Conservation (phyloP, 441 rosid species). For the Pelargonium citronellum region DNA sequence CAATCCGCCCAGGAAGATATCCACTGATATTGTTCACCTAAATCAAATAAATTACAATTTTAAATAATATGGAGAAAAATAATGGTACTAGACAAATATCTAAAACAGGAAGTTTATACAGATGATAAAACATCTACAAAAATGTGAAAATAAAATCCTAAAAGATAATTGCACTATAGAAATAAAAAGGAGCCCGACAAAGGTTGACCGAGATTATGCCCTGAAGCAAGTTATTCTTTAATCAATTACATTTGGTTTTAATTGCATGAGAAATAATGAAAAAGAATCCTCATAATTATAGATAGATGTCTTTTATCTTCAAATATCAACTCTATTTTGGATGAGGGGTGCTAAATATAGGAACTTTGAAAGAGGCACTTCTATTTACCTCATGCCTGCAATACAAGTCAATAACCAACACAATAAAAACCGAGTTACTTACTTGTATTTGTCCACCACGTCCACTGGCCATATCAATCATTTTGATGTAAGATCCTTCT, state of each 20-base stretch:
- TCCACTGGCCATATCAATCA: slow-evolving; percentile 99
- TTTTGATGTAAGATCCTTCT: slow-evolving; percentile 98
- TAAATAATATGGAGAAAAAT: background rate
- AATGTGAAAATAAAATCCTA: background rate
- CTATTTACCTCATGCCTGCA: slow-evolving; percentile 9
- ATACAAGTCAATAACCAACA: background rate
- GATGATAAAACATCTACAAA: background rate
- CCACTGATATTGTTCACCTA: slow-evolving; percentile 98
- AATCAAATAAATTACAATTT: slow-evolving; percentile 14
- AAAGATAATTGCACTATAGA: background rate
- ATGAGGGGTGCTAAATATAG: background rate
- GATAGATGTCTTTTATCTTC: background rate
- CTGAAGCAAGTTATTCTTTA: background rate
- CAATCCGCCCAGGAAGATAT: slow-evolving; percentile 96
- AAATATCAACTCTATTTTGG: background rate
- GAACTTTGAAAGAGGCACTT: background rate
- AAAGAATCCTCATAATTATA: background rate
- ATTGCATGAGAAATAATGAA: background rate
- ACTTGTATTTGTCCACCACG: slow-evolving; percentile 97
- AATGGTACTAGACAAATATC: background rate
- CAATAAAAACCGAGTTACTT: slow-evolving; percentile 15
- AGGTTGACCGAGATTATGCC: background rate
- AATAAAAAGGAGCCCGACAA: background rate
- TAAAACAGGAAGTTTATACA: background rate
- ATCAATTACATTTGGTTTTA: background rate